These are phyloP conservation scores for Camellia sinensis DNA, from an alignment of 148 eudicot species.

Conservation along the genomic window DNA sequence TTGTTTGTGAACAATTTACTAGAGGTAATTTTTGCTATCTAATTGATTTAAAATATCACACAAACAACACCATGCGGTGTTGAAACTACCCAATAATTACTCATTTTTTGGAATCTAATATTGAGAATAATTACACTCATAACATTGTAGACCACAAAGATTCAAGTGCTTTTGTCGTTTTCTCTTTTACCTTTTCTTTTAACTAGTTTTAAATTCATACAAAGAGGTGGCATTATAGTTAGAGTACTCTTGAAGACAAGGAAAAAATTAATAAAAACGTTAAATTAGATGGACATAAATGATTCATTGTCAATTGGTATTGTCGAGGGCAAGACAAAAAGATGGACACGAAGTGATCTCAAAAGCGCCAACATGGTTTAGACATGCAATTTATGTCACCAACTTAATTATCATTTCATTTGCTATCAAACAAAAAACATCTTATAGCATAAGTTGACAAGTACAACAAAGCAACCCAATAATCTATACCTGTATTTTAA, in stretches of 20 bases:
- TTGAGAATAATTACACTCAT: not conserved
- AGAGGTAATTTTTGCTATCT: too few species aligned
- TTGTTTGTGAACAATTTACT: too few species aligned
- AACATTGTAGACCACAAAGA: not conserved
- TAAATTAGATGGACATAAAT: not conserved
- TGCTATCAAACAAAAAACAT: too few species aligned
- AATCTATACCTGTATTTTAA: not conserved
- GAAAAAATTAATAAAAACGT: not conserved
- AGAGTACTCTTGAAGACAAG: not conserved
- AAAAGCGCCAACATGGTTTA: slow-evolving; percentile 15
- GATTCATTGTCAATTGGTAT: not conserved
- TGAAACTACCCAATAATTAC: not conserved
- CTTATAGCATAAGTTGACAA: not conserved
- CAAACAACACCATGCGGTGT: too few species aligned
- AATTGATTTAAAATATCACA: too few species aligned
- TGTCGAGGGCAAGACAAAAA: too few species aligned
- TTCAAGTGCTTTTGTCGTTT: not conserved
- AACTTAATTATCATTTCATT: not conserved
- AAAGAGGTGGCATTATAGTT: not conserved
- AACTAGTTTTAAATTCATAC: not conserved
- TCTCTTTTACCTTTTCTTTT: not conserved
- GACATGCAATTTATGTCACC: not conserved
- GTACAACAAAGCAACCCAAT: not conserved
- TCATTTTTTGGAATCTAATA: too few species aligned
- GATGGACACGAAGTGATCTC: not conserved